phyloP scores from a whole-genome alignment of 805 yeast genomes.

The Monosporozyma solicola region DNA sequence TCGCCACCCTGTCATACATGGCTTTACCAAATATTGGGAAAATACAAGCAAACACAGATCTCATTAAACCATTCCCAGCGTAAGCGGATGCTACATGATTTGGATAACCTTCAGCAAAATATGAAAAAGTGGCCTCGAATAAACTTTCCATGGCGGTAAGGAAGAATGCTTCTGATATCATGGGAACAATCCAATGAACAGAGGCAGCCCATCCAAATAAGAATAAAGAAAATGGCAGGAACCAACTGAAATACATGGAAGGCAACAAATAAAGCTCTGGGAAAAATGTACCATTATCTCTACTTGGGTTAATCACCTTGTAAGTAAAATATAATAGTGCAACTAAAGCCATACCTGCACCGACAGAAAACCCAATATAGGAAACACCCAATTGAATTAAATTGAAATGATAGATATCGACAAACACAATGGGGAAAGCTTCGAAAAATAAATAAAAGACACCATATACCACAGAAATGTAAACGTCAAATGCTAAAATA shows the following conservation, averaged over 20 bases:
- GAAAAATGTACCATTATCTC: conserved; percentile 20
- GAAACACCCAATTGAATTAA: neutral
- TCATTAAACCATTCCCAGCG: conserved; percentile 42
- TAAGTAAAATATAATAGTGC: conserved; percentile 21
- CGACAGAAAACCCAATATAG: neutral
- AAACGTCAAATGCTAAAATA: neutral
- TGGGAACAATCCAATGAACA: conserved; percentile 42
- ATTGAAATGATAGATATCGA: neutral
- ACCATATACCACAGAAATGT: neutral
- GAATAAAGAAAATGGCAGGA: conserved; percentile 37
- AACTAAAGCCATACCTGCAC: neutral
- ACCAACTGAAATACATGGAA: conserved; percentile 33
- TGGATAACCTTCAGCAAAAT: conserved; percentile 40
- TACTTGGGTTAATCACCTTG: conserved; percentile 20
- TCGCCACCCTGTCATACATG: neutral
- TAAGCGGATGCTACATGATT: conserved; percentile 47
- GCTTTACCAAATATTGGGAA: neutral
- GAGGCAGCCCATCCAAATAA: conserved; percentile 44
- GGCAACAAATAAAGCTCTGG: conserved; percentile 37
- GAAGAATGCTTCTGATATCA: conserved; percentile 36
- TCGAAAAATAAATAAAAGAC: neutral
- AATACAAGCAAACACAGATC: neutral
- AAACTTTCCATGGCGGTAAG: conserved; percentile 35
- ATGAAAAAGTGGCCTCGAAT: conserved; percentile 45
- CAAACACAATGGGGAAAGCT: neutral